These are phyloP conservation scores for Saprolegnia diclina DNA, from an alignment of 352 stramenopile species.

Conservation along the genomic window DNA sequence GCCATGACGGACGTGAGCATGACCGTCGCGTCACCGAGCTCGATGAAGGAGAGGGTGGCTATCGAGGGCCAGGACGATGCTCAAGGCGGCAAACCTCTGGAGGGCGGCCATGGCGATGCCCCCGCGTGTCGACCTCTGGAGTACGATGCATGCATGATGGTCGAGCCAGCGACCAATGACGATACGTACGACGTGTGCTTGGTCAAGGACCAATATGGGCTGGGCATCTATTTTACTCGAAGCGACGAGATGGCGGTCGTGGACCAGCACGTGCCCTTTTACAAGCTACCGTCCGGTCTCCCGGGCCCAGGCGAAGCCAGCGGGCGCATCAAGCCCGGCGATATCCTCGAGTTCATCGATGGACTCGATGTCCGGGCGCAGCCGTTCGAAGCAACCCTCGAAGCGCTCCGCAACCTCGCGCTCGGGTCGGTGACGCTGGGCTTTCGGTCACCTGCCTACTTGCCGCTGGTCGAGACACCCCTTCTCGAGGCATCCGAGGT, in stretches of 20 bases:
- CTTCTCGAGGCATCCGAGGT: conserved; percentile 12
- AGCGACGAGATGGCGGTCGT: conserved; percentile 39
- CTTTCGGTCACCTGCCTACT: conserved; percentile 12
- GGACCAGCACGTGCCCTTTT: conserved; percentile 57
- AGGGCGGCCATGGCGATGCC: conserved; percentile 8
- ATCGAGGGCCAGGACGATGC: background rate
- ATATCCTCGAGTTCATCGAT: conserved; percentile 50
- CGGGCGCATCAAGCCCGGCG: conserved; percentile 39
- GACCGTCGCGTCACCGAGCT: too few species aligned
- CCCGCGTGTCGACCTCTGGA: background rate
- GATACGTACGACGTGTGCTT: conserved; percentile 45
- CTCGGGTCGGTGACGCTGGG: conserved; percentile 37
- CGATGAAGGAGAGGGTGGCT: background rate
- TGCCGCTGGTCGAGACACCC: background rate
- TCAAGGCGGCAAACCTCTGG: background rate
- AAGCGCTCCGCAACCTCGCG: conserved; percentile 49
- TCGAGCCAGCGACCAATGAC: background rate
- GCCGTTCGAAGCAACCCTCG: conserved; percentile 46
- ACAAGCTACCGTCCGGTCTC: conserved; percentile 48
- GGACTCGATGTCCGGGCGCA: conserved; percentile 32
- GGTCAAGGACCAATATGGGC: conserved; percentile 50
- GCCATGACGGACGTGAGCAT: too few species aligned
- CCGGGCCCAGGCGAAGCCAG: conserved; percentile 55
- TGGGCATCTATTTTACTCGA: conserved; percentile 66
- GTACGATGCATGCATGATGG: background rate